These are phyloP conservation scores for Brassica cretica DNA, from an alignment of 345 rosid genomes.

Conservation along the genomic window DNA sequence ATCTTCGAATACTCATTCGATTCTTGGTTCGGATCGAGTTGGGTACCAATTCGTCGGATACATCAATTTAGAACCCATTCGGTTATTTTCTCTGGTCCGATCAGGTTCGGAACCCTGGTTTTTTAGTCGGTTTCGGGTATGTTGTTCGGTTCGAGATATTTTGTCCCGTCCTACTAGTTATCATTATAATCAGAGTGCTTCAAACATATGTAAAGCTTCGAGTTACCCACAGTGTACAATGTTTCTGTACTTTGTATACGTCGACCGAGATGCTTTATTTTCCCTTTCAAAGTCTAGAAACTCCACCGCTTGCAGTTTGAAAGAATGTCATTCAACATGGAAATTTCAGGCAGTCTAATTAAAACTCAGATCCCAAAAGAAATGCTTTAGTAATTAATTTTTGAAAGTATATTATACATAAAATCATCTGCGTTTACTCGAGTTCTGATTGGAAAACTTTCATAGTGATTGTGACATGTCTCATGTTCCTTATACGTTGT, in stretches of 20 bases:
- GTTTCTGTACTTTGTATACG: background rate
- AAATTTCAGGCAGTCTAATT: background rate
- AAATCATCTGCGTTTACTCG: constrained; percentile 25
- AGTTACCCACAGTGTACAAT: background rate
- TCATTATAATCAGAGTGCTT: background rate
- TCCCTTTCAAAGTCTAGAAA: background rate
- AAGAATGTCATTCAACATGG: background rate
- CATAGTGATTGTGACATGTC: constrained; percentile 24
- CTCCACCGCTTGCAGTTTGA: background rate
- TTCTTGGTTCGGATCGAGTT: too few relatives aligned
- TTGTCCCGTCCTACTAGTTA: too few relatives aligned
- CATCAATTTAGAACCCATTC: too few relatives aligned
- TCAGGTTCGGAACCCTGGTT: too few relatives aligned
- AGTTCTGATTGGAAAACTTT: constrained; percentile 23
- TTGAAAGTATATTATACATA: background rate
- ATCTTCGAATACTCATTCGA: too few relatives aligned
- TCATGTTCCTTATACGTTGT: constrained; percentile 31
- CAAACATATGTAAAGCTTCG: background rate
- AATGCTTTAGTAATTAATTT: background rate
- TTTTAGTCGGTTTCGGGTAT: too few relatives aligned
- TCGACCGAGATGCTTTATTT: background rate
- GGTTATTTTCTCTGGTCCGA: too few relatives aligned
- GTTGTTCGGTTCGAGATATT: too few relatives aligned
- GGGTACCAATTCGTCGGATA: too few relatives aligned
- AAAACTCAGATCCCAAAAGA: background rate